Conservation (phyloP, 164 flowering plant genomes). For the Kalanchoe fedtschenkoi region DNA sequence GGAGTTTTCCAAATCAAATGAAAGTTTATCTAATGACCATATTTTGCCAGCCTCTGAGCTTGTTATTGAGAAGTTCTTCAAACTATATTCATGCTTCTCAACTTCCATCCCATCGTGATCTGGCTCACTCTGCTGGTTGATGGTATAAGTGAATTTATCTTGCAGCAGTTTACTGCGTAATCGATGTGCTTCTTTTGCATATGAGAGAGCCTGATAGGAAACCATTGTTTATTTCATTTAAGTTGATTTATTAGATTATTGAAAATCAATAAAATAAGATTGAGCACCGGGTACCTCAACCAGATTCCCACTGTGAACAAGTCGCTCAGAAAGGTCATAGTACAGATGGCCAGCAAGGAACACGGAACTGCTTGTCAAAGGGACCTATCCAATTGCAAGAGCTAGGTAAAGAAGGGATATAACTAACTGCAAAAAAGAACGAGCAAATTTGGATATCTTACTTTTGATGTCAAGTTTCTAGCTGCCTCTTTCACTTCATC, state of each 20-base stretch:
- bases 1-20: slow-evolving; percentile 28
- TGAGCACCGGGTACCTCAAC: slow-evolving; percentile 43
- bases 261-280: not conserved
- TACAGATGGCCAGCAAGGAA: slow-evolving; percentile 67
- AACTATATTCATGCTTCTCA: slow-evolving; percentile 17
- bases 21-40: slow-evolving; percentile 27
- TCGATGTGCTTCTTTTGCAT: slow-evolving; percentile 64
- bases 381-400: slow-evolving; percentile 29
- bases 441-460: slow-evolving; percentile 24
- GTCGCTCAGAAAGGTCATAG: slow-evolving; percentile 58
- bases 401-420: slow-evolving; percentile 5
- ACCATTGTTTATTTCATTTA: not conserved
- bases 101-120: slow-evolving; percentile 9
- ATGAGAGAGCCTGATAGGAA: slow-evolving; percentile 56
- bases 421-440: not conserved
- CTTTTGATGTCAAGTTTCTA: slow-evolving; percentile 41
- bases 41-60: slow-evolving; percentile 32
- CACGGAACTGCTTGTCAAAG: slow-evolving; percentile 25
- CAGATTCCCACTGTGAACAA: slow-evolving; percentile 40
- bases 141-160: slow-evolving; percentile 39
- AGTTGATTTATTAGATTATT: not conserved
- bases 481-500: slow-evolving; percentile 38
- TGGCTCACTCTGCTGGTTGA: slow-evolving; percentile 27
- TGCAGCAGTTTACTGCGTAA: slow-evolving; percentile 54
- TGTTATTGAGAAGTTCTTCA: slow-evolving; percentile 24